Percentiles rank a stretch among this genome's conserved stretches.
These are phyloP conservation scores for Suhomyces terraborum DNA, from an alignment of 1,139 yeast species.

Conservation along the genomic window DNA sequence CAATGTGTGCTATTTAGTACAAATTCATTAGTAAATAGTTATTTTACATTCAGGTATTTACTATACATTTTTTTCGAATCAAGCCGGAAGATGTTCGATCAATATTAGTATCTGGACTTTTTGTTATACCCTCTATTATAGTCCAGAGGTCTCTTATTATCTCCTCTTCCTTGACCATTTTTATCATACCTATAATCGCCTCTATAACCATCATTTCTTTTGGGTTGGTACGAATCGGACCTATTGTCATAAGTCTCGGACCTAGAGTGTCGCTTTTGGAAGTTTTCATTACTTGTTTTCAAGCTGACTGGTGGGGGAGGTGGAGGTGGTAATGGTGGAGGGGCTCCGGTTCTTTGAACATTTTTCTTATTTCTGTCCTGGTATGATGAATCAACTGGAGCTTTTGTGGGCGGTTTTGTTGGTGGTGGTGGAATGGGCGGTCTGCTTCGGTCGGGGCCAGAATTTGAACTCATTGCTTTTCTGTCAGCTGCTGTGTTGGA, in stretches of 20 bases:
- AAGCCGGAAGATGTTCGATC: constrained; percentile 1
- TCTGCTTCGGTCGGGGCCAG: not conserved
- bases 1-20: not conserved
- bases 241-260: constrained; percentile 8
- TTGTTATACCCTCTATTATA: constrained; percentile 31
- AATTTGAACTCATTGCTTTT: not conserved
- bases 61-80: no score
- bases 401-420: constrained; percentile 7
- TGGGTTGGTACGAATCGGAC: constrained; percentile 12
- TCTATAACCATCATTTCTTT: constrained; percentile 9
- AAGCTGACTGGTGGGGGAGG: constrained; percentile 25
- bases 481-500: not conserved
- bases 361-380: constrained; percentile 7
- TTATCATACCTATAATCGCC: constrained; percentile 13
- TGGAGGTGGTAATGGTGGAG: constrained; percentile 31
- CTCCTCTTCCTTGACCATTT: constrained; percentile 24
- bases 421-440: constrained; percentile 10
- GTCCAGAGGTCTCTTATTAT: constrained; percentile 34
- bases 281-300: constrained; percentile 15
- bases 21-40: not conserved
- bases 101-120: constrained; percentile 34
- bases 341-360: constrained; percentile 13
- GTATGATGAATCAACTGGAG: not conserved
- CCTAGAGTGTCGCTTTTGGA: constrained; percentile 4
- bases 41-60: no score